Base-by-base conservation (phyloP, 805 yeast species). In the Lipomyces spencermartinsiae region DNA sequence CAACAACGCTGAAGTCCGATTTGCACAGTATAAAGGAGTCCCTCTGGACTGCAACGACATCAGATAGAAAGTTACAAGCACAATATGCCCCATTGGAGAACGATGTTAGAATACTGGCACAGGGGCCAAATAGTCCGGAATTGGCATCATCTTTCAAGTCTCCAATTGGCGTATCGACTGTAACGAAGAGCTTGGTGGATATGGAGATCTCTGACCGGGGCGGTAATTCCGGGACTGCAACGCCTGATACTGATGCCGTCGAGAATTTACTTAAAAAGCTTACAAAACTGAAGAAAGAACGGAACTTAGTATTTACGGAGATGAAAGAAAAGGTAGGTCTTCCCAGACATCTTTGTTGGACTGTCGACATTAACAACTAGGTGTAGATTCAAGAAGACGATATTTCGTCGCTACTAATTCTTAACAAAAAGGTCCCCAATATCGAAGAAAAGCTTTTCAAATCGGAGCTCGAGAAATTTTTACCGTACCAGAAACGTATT, bases 381-480 rank as follows among this genome's bases (percentile, higher is more conserved):
- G 16, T 34, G 3, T 29, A 66, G 68, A 59, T 72, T 43, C 95
- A 89, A 74, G 82, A 84, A 14, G 98, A 94, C 78, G 98, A 94
- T 76, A 92, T 93, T 61, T 89, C 97, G 0, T 88, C 89, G 63
- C 81, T 89, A 12, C 81, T 94, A 39, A 85, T 94, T 8, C 80
- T 89, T 71, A 89, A 91, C 75, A 86, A 85, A 68, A 83, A 85
- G 57, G 84, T 83, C 51, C 80, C 86, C 4, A 86, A 86, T 7
- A 82, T 85, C 58, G 93, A 89, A 66, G 80, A 83, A 9, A 78
- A 69, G 4, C 76, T 90, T 14, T 93, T 93, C 76, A 85, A 87
- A 19, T 84, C 85, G 66, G 97, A 92, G 76, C 80, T 94, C 70
- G 85, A 83, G 61, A 94, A 94, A 78, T 94, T 92, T 77, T 85